Base-by-base conservation (phyloP, 306 rosid genomes). In the Fragaria vesca region DNA sequence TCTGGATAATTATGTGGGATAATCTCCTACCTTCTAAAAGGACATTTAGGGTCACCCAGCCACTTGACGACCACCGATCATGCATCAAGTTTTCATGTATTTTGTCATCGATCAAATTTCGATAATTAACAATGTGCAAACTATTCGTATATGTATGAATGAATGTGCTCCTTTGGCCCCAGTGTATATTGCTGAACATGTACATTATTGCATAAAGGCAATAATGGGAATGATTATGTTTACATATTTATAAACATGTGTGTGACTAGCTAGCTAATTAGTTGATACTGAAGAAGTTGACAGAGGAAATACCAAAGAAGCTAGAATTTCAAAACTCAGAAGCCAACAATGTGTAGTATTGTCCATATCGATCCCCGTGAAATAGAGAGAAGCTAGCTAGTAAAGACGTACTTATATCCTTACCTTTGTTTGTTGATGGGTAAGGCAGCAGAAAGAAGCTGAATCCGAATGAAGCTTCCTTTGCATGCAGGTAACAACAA, bases 301-400 rank as follows among this genome's bases (percentile, higher is more conserved):
- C 86, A 79, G 78, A 79, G 86, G 86, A 79, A 83, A 79, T 66
- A 71, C 69, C 86, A 71, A 71, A 71, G 75, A 62, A 65, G n/a
- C 58, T 75, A 69, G 71, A 10, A 65, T 52, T 70, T 74, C 47
- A 75, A 43, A 30, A 62, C 28, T 65, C 78, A 46, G 16, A 70
- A 76, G 45, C 43, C 74, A 71, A 81, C 77, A 70, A 75, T 69
- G 50, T 38, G 4, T 43, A 68, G 73, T 54, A 57, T 79, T 79
- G 81, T 83, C 86, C 63, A 48, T 58, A 43, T 83, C 71, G 71
- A 38, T 34, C 76, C 52, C 65, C 13, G 8, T 40, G 73, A 74
- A 69, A 74, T 51, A 55, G 52, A 57, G 78, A 36, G 48, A 45
- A 45, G 48, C 3, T 43, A 32, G 24, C 12, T 34, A 57, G 62